phyloP scores from a whole-genome alignment of 31 red algal species.

The Pterothamnion heteromorphum region DNA sequence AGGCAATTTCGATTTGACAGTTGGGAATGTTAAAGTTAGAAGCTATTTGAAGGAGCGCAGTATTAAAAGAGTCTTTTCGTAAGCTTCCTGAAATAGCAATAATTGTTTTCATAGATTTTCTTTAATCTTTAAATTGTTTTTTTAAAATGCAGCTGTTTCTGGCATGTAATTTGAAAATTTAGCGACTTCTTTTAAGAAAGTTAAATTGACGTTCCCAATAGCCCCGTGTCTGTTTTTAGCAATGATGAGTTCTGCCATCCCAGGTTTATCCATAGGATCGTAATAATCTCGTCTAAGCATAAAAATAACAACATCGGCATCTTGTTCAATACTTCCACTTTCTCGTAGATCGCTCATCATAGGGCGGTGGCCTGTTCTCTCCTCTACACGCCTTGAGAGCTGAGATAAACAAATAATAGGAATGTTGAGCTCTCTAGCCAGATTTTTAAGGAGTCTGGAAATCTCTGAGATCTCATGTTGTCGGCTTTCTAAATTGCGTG shows the following conservation, averaged over 20 bases:
- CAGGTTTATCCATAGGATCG: not conserved
- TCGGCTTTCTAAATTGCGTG: not conserved
- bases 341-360: constrained; percentile 44
- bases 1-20: too few relatives aligned
- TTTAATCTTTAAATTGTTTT: too few relatives aligned
- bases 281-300: constrained; percentile 34
- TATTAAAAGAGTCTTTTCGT: too few relatives aligned
- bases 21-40: too few relatives aligned
- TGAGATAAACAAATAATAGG: constrained; percentile 46
- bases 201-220: constrained; percentile 17
- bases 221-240: constrained; percentile 35
- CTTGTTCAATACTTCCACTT: constrained; percentile 30
- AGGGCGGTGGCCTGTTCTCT: not conserved
- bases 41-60: too few relatives aligned
- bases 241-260: constrained; percentile 43
- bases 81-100: too few relatives aligned
- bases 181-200: not conserved
- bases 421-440: constrained; percentile 37
- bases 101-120: too few relatives aligned
- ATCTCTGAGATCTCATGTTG: constrained; percentile 43
- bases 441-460: constrained; percentile 22
- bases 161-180: not conserved
- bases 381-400: not conserved
- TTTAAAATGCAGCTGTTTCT: constrained; percentile 6
- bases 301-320: constrained; percentile 42